phyloP scores from a whole-genome alignment of 1,284 basidiomycete species.

The Heterobasidion irregulare region DNA sequence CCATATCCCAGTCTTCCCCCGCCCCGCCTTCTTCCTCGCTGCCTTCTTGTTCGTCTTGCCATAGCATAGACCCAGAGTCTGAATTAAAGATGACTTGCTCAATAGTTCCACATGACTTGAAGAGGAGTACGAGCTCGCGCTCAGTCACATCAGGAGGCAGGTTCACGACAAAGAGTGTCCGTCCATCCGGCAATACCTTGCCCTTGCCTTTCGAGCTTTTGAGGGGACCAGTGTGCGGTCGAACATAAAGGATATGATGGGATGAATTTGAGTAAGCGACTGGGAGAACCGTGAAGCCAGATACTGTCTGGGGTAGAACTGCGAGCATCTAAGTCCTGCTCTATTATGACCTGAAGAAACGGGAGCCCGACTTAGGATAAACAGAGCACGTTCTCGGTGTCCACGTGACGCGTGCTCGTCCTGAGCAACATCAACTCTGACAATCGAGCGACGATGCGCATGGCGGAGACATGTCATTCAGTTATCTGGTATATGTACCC shows the following conservation, averaged over 20 bases:
- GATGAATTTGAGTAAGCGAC: conserved; percentile 7
- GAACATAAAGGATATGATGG: conserved; percentile 10
- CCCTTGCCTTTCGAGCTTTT: conserved; percentile 16
- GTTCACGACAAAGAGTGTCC: conserved; percentile 83
- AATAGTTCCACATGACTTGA: conserved; percentile 68
- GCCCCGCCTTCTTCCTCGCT: not conserved
- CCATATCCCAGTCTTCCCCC: conserved; percentile 12
- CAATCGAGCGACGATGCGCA: no score
- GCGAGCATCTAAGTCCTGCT: not conserved
- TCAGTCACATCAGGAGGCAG: conserved; percentile 80
- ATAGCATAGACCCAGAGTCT: conserved; percentile 29
- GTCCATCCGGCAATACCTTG: conserved; percentile 44
- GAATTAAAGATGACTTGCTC: conserved; percentile 65
- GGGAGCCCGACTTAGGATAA: not conserved
- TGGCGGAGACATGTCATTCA: no score
- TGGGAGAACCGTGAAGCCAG: conserved; percentile 13
- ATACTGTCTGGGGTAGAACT: not conserved
- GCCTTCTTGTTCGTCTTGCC: conserved; percentile 22
- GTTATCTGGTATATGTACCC: no score
- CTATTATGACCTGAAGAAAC: not conserved
- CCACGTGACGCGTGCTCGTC: no score
- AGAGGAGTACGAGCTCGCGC: conserved; percentile 64
- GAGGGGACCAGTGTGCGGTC: conserved; percentile 6
- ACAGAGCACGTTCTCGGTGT: not conserved
- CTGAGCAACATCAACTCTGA: no score